Evolutionary conservation across 2,329 filamentous ascomycete genomes (phyloP).

Genomic region (Aspergillus terreus): DNA sequence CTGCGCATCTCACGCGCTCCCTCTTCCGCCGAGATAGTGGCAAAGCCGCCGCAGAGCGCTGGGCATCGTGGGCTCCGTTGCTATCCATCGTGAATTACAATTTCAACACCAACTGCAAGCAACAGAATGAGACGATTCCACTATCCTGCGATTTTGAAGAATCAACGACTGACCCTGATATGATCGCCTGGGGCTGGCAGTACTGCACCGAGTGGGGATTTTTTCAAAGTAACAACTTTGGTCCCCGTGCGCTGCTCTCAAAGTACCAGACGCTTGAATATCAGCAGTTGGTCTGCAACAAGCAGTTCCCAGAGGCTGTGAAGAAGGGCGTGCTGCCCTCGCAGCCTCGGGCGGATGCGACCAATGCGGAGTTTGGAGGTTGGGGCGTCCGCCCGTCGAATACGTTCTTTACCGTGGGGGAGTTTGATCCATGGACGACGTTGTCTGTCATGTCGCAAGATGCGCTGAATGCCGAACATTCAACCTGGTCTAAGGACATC

Average conservation of each 20-base stretch:
- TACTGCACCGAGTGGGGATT: conserved; percentile 53
- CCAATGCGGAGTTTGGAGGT: conserved; percentile 47
- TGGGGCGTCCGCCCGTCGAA: conserved; percentile 53
- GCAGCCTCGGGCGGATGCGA: conserved; percentile 34
- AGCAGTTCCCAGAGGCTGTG: conserved; percentile 45
- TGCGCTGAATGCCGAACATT: conserved; percentile 36
- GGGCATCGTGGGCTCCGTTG: conserved; percentile 40
- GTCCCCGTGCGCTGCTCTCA: conserved; percentile 46
- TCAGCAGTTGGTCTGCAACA: conserved; percentile 45
- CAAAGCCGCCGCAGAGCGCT: conserved; percentile 40
- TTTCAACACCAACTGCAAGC: conserved; percentile 40
- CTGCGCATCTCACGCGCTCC: conserved; percentile 32
- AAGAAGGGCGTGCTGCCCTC: conserved; percentile 39
- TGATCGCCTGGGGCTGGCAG: conserved; percentile 50
- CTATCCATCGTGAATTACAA: conserved; percentile 36
- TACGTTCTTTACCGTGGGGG: conserved; percentile 48
- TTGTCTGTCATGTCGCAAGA: conserved; percentile 44
- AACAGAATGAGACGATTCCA: conserved; percentile 18
- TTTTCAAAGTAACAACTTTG: conserved; percentile 48
- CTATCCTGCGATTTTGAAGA: conserved; percentile 38
- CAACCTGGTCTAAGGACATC: conserved; percentile 37
- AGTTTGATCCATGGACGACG: conserved; percentile 53
- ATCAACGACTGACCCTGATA: conserved; percentile 30
- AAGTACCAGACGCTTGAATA: conserved; percentile 45
- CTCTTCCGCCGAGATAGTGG: conserved; percentile 42